phyloP scores from a whole-genome alignment of 371 early-diverging fungal genomes.

The Syncephalastrum contaminatum region DNA sequence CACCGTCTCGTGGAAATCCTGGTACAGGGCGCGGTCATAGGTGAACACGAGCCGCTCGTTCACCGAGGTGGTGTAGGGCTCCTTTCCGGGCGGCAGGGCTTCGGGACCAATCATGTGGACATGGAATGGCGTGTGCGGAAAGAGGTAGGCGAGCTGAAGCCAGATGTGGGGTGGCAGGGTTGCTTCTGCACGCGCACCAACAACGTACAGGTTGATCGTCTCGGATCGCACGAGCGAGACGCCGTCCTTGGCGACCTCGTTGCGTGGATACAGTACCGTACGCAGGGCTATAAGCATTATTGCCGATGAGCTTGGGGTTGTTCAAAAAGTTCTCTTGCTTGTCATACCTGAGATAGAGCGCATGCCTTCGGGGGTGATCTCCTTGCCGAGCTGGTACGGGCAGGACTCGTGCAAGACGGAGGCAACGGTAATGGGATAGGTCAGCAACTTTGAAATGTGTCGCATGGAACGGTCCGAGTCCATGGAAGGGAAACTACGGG shows the following conservation, averaged over 20 bases:
- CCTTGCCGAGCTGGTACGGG: constrained; percentile 66
- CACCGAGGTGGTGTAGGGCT: constrained; percentile 42
- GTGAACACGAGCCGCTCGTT: constrained; percentile 54
- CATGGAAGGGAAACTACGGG: constrained; percentile 78
- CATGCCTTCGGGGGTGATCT: constrained; percentile 74
- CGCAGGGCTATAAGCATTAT: constrained; percentile 54
- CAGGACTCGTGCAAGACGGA: constrained; percentile 74
- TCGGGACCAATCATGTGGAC: constrained; percentile 86
- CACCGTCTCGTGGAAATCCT: constrained; percentile 49
- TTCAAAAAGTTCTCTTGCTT: no score
- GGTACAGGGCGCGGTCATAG: constrained; percentile 46
- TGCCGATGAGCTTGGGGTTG: no score
- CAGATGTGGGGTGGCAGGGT: constrained; percentile 78
- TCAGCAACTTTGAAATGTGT: constrained; percentile 79
- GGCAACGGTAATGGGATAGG: constrained; percentile 83
- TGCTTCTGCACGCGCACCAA: constrained; percentile 82
- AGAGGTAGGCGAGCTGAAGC: constrained; percentile 75
- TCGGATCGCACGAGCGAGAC: constrained; percentile 47
- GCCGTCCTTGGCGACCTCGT: constrained; percentile 48
- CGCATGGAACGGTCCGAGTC: constrained; percentile 75
- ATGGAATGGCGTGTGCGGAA: constrained; percentile 77
- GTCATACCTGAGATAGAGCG: constrained; percentile 63
- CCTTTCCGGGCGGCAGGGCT: constrained; percentile 58
- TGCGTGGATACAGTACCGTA: constrained; percentile 62
- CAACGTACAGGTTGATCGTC: constrained; percentile 69